Evolutionary conservation across 495 filamentous ascomycete species (phyloP), one percentile per base, ranked within the genome.

Genomic region (Xeromyces bisporus): DNA sequence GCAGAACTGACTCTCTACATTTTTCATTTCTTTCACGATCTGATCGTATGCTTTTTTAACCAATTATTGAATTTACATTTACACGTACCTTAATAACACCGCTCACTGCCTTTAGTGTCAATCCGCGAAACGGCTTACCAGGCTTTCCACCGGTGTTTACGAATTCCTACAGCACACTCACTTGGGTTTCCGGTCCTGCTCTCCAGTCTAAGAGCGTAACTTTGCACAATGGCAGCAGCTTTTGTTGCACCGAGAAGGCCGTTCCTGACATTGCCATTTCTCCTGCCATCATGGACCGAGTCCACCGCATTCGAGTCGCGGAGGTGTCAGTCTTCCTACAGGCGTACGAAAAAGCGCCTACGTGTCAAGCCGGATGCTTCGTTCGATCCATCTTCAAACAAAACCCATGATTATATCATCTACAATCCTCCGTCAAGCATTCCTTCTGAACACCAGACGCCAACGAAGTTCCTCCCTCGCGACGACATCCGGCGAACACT

Each of bases 351-450:
- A 51, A 72, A 75, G 55, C 67, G 72, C 8, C 69, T 86, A 37
- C 71, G 71, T 37, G 64, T 85, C 41, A 71, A 75, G 33, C 77
- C 77, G 15, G 75, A 84, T 54, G 62, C 69, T 7, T 77, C 78
- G 32, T 87, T 82, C 57, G 60, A 67, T 31, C 40, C 54, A 12
- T 46, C 66, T 7, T 40, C 53, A 20, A 45, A 58, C 15, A 53
- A 67, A 24, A 15, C 42, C 3, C 43, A 55, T 34, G 62, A 75
- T 39, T 67, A 81, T 42, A 81, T 96, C 51, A 74, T 97, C 56
- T 86, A 77, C 75, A 96, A 94, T 58, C 89, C 89, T 25, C 89
- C 89, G 5, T 77, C 86, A n/a, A 73, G 81, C 18, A 67, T 71
- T 0, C 70, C 91, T 1, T 80, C 72, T 12, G 75, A 85, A 20